phyloP scores from a whole-genome alignment of 257 asterid species.

The Paulownia fortunei region DNA sequence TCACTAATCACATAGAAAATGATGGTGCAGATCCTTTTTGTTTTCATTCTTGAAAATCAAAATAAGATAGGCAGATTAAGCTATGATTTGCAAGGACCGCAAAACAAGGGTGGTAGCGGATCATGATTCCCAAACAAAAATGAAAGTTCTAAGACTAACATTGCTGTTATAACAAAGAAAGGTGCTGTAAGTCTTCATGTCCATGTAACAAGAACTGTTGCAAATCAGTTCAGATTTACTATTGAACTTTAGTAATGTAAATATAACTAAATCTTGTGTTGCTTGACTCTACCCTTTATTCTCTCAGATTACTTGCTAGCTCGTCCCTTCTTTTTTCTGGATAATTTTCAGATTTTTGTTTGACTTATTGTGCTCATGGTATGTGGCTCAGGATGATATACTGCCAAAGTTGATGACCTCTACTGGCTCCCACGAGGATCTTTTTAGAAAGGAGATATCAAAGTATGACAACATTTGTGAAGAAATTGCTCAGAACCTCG shows the following conservation, averaged over 20 bases:
- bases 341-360: constrained; percentile 18
- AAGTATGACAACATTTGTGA: constrained; percentile 84
- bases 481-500: constrained; percentile 81
- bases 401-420: constrained; percentile 92
- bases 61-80: constrained; percentile 1
- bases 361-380: constrained; percentile 33
- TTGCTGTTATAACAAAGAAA: constrained; percentile 4
- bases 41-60: not conserved
- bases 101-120: not conserved
- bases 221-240: constrained; percentile 13
- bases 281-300: constrained; percentile 8
- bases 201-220: constrained; percentile 1
- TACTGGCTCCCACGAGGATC: constrained; percentile 92
- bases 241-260: constrained; percentile 8
- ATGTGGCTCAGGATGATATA: constrained; percentile 83
- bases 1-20: not conserved
- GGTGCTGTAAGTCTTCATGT: not conserved
- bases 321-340: constrained; percentile 9
- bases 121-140: not conserved
- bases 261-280: not conserved
- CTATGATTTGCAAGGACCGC: not conserved
- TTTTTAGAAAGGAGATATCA: constrained; percentile 87
- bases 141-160: not conserved
- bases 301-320: not conserved
- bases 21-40: not conserved